A percentile compares a stretch with the other conserved stretches of the same genome.
Evolutionary conservation across 495 filamentous ascomycete genomes (phyloP).

Genomic region (Cryomyces minteri): DNA sequence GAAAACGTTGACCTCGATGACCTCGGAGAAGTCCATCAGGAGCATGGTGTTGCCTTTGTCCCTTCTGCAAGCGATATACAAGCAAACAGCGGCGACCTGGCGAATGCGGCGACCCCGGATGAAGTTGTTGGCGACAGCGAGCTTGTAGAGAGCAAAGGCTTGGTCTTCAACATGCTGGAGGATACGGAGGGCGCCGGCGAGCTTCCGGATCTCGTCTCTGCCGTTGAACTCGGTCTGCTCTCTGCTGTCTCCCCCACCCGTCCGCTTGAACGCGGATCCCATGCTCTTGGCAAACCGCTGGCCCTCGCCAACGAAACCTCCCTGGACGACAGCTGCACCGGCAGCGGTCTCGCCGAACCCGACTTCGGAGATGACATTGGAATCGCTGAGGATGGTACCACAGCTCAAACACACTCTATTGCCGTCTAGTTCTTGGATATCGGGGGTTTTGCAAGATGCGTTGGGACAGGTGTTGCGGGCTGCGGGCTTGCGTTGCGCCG

Average conservation of each 20-base stretch:
- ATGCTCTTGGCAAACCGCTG: slow-evolving; percentile 47
- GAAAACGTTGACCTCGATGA: slow-evolving; percentile 63
- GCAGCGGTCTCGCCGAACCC: slow-evolving; percentile 67
- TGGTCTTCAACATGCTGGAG: slow-evolving; percentile 37
- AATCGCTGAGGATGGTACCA: slow-evolving; percentile 61
- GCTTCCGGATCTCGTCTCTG: slow-evolving; percentile 11
- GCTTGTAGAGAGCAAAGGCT: slow-evolving; percentile 56
- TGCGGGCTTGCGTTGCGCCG: background rate
- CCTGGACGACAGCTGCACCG: slow-evolving; percentile 83
- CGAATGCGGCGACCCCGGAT: slow-evolving; percentile 73
- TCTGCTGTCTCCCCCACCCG: slow-evolving; percentile 35
- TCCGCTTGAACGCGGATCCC: slow-evolving; percentile 36
- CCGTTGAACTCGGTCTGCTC: slow-evolving; percentile 55
- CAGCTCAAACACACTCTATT: slow-evolving; percentile 56
- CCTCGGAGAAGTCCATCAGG: slow-evolving; percentile 90
- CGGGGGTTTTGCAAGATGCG: background rate
- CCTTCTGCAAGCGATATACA: slow-evolving; percentile 71
- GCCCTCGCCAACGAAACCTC: slow-evolving; percentile 67
- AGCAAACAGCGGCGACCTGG: slow-evolving; percentile 65
- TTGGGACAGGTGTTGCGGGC: background rate
- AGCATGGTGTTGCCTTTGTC: slow-evolving; percentile 43
- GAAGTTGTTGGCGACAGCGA: slow-evolving; percentile 62
- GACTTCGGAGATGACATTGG: slow-evolving; percentile 80
- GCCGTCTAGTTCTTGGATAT: slow-evolving; percentile 26
- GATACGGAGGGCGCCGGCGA: slow-evolving; percentile 24